Base-by-base conservation (phyloP, 352 stramenopile genomes). In the Phytophthora cryptogea region DNA sequence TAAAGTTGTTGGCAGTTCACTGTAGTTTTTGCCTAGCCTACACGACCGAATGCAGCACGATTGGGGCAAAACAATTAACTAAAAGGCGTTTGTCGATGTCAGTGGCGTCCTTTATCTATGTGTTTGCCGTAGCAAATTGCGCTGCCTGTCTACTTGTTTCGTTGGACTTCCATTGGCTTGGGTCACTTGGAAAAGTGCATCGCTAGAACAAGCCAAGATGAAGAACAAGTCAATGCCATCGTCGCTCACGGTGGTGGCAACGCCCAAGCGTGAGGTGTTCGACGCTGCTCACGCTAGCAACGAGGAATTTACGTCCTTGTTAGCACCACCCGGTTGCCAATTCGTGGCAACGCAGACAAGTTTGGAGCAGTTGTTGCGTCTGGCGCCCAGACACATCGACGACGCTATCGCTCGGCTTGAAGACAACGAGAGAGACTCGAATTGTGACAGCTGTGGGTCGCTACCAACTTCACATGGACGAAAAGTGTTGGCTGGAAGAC, bases 361-460 rank as follows among this genome's bases (percentile, higher is more conserved):
- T 13, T 43, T 65, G 23, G 47, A 65, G 48, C 41, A 65, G 11
- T 54, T 78, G 51, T 55, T 81, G 33, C 57, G 70, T 9, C 61
- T 71, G 26, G 72, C 72, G 10, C 60, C 77, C 33, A 42, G 23
- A 6, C 61, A 69, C 35, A 43, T 69, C 26, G 61, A 65, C 31
- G 40, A 23, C 53, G 54, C 39, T 1, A 56, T 70, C 13, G 26
- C 57, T 54, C 57, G 33, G 17, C 28, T 55, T 44, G 39, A 44
- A 20, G 33, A 54, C n/a, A 35, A 54, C 43, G 33, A 30, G 6
- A 39, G 23, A 45, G 17, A 5, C 20, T 37, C 43, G 11, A 44
- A 61, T 40, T 20, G 41, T 17, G 58, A 54, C 39, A 35, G 28
- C 40, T 59, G 10, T 23, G 40, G 30, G n/a, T 28, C 59, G 44